Conservation (phyloP, 805 yeast species). For the Yamadazyma olivae region DNA sequence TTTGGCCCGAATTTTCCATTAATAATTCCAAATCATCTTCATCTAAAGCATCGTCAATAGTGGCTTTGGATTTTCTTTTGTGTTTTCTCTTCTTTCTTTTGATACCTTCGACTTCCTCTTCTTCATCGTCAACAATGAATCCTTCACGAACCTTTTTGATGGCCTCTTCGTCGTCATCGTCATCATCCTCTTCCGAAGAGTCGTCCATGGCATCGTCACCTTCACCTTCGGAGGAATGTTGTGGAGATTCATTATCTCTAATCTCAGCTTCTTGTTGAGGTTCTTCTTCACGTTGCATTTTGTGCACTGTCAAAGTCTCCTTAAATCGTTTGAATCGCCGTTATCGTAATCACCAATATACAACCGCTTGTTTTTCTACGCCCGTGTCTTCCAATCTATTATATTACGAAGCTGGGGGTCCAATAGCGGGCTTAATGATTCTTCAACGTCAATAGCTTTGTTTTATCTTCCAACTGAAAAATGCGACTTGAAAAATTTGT, state of each 20-base stretch:
- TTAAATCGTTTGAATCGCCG: too few species aligned
- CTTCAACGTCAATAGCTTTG: too few species aligned
- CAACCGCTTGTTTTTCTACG: too few species aligned
- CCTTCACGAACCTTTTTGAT: constrained; percentile 81
- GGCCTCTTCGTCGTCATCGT: constrained; percentile 85
- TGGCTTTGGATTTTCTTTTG: constrained; percentile 35
- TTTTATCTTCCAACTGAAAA: too few species aligned
- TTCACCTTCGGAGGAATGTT: constrained; percentile 30
- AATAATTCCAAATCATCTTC: constrained; percentile 93
- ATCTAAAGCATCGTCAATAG: constrained; percentile 67
- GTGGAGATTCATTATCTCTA: constrained; percentile 23
- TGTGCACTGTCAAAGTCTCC: too few species aligned
- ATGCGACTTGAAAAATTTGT: too few species aligned
- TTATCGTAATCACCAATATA: too few species aligned
- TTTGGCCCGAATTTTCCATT: constrained; percentile 86
- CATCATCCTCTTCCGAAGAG: constrained; percentile 88
- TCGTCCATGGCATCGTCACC: constrained; percentile 42
- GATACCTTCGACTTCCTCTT: constrained; percentile 35
- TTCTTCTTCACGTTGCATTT: constrained; percentile 6
- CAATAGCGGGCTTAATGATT: too few species aligned
- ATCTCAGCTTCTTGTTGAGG: constrained; percentile 29
- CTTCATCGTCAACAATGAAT: constrained; percentile 88
- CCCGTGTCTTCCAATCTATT: too few species aligned
- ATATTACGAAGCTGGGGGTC: too few species aligned
- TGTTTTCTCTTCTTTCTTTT: constrained; percentile 32